A percentile compares a stretch with the other conserved stretches of the same genome.
Evolutionary conservation across 148 eudicot genomes (phyloP).

Genomic region (Amaranthus hypochondriacus): DNA sequence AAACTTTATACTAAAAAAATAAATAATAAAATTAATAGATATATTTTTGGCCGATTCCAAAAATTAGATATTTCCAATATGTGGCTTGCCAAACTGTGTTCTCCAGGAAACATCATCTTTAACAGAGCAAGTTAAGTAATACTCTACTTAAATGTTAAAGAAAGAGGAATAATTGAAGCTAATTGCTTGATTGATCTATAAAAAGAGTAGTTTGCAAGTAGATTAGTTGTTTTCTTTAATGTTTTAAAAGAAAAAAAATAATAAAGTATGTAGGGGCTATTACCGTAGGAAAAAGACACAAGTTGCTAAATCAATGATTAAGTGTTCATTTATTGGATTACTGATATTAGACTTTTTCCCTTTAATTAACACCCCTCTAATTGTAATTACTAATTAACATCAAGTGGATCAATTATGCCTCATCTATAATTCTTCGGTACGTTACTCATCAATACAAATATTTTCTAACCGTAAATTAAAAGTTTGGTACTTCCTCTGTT

Average conservation of each 20-base stretch:
- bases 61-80: too few relatives aligned
- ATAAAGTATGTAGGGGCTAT: slow-evolving; percentile 2
- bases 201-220: slow-evolving; percentile 13
- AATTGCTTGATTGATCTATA: slow-evolving; percentile 11
- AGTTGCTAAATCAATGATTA: slow-evolving; percentile 19
- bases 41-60: too few relatives aligned
- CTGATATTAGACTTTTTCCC: neutral
- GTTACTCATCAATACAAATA: neutral
- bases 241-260: neutral
- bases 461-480: too few relatives aligned
- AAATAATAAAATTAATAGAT: too few relatives aligned
- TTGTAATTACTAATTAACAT: neutral
- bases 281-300: neutral
- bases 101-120: too few relatives aligned
- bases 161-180: slow-evolving; percentile 2
- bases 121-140: neutral
- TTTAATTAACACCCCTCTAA: neutral
- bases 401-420: neutral
- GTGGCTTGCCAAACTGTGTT: too few relatives aligned
- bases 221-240: slow-evolving; percentile 11
- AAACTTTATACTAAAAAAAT: too few relatives aligned
- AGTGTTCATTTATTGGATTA: neutral
- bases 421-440: slow-evolving; percentile 2
- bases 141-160: slow-evolving; percentile 10
- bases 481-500: too few relatives aligned